Evolutionary conservation across 805 yeast genomes (phyloP), one percentile per base, ranked within the genome.

Genomic region (Kregervanrija delftensis): DNA sequence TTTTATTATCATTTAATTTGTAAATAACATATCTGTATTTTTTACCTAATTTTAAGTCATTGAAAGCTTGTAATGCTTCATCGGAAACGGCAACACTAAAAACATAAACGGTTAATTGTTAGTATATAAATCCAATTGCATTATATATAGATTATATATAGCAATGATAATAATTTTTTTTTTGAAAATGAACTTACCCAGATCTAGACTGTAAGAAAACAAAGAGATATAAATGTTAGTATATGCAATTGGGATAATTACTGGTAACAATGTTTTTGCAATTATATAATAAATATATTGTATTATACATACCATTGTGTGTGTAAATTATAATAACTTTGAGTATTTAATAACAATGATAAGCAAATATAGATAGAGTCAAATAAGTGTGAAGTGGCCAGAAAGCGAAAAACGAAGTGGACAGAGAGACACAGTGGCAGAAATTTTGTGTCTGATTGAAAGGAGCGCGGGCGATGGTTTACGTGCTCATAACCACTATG

Each of bases 41-140:
- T 73, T 86, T 87, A 57, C 96, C 96, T 64, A 91, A 78, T 76
- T 93, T 93, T 70, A 93, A 80, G 64, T 90, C 96, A 67, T 91
- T 88, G 83, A 90, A 93, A 47, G 97, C 96, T 56, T 79, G 73
- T 65, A 91, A 77, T 54, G 97, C 88, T 12, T 89, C 96, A 68
- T 91, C 70, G 58, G 85, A 81, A 59, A 85, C 86, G 54, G 86
- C 81, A 63, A 85, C 91, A 72, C 93, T 81, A 28, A 12, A 13
- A 4, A 36, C 28, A 14, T 14, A 22, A 4, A 36, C 12, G 14
- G n/a, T 35, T 35, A 11, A 35, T 22, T 22, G 28, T 22, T 22
- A 22, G 28, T 22, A 22, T 22, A 5, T 22, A 22, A 22, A 22
- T 22, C 28, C 28, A n/a, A n/a, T n/a, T n/a, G n/a, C n/a, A n/a